Conservation (phyloP, 2,329 filamentous ascomycete species). For the Verticillium albo-atrum region DNA sequence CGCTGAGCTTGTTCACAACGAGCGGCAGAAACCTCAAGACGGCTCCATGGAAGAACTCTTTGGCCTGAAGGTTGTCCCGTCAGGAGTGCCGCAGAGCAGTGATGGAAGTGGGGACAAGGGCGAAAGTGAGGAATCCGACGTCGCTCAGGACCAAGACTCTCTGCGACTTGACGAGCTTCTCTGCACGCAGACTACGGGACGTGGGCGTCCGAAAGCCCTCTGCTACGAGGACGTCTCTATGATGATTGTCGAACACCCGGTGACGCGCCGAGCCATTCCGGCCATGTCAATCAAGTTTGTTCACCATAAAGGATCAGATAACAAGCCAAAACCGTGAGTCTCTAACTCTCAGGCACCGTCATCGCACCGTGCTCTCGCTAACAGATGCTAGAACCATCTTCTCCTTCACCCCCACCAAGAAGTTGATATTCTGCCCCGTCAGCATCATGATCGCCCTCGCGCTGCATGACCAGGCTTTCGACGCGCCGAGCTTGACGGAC, state of each 20-base stretch:
- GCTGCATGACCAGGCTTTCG: conserved; percentile 18
- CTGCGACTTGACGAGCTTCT: conserved; percentile 17
- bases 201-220: conserved; percentile 19
- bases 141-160: conserved; percentile 14
- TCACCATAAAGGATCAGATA: conserved; percentile 22
- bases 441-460: conserved; percentile 18
- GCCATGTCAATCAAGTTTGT: conserved; percentile 25
- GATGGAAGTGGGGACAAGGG: not conserved
- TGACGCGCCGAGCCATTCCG: conserved; percentile 13
- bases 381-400: conserved; percentile 18
- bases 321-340: conserved; percentile 22
- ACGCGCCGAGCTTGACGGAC: conserved; percentile 16
- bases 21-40: conserved; percentile 20
- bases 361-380: not conserved
- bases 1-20: conserved; percentile 21
- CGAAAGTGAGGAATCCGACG: conserved; percentile 9
- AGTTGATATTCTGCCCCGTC: conserved; percentile 20
- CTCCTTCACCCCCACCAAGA: conserved; percentile 19
- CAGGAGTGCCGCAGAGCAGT: not conserved
- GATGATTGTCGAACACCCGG: conserved; percentile 20
- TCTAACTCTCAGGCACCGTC: not conserved
- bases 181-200: conserved; percentile 13
- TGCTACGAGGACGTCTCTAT: conserved; percentile 24
- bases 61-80: conserved; percentile 12
- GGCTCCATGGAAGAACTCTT: conserved; percentile 19